Evolutionary conservation across 129 eudicot species (phyloP).

Genomic region (Cynara cardunculus): DNA sequence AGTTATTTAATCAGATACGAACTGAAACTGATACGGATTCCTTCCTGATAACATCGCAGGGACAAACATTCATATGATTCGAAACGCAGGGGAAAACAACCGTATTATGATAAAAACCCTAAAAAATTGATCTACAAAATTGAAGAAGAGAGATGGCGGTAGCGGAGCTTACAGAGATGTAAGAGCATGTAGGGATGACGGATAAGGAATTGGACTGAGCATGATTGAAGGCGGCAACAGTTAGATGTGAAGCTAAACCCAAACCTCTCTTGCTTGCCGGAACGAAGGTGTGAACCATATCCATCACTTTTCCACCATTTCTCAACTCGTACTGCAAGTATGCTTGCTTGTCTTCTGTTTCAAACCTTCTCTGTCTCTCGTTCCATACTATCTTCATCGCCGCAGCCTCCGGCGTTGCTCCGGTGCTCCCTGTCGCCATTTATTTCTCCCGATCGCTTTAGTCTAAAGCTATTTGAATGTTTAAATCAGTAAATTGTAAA

Average conservation of each 20-base stretch:
- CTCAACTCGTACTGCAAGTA: constrained; percentile 50
- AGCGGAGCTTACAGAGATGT: constrained; percentile 59
- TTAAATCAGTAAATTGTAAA: too few relatives aligned
- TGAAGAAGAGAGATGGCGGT: background rate
- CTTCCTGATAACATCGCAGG: background rate
- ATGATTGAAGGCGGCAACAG: constrained; percentile 70
- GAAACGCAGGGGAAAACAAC: background rate
- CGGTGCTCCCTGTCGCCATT: constrained; percentile 30
- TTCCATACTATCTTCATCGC: constrained; percentile 58
- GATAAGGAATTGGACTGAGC: constrained; percentile 55
- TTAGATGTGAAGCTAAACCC: constrained; percentile 77
- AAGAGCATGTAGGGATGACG: constrained; percentile 77
- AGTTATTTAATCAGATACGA: background rate
- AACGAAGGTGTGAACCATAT: constrained; percentile 74
- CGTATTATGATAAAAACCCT: background rate
- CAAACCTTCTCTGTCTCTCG: constrained; percentile 50
- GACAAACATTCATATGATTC: background rate
- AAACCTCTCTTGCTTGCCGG: constrained; percentile 71
- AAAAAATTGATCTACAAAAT: background rate
- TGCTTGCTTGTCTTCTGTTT: constrained; percentile 73
- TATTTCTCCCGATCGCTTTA: constrained; percentile 6
- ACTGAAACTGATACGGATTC: background rate
- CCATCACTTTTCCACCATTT: constrained; percentile 56
- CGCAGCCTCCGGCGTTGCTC: constrained; percentile 11
- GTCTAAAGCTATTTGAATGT: too few relatives aligned